Base-by-base conservation (phyloP, 2,329 filamentous ascomycete genomes). In the Arthrobotrys iridis region DNA sequence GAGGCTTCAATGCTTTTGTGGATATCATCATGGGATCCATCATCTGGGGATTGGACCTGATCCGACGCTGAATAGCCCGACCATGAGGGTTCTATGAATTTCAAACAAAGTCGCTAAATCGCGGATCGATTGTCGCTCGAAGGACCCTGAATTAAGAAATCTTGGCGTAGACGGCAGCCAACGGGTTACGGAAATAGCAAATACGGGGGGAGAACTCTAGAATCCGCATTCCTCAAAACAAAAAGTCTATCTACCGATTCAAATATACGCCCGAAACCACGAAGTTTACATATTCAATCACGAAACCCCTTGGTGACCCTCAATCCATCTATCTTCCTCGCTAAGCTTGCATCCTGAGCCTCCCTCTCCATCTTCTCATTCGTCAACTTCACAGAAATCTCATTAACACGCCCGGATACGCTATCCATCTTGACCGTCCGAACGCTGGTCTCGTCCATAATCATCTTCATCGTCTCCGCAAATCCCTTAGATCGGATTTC, bases 361-460 rank as follows among this genome's bases (percentile, higher is more conserved):
- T 55, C 50, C 30, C 50, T 35, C 28, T 55, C 50, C 8, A 55
- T 30, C 50, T 37, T 55, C 50, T 55, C 50, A 8, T 55, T 55
- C 50, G 50, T 55, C 30, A 55, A 55, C 4, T 55, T 55, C 6
- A 55, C 30, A 15, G 50, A 55, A 55, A 55, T 55, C 30, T 55
- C 50, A 55, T 55, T 55, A 35, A 55, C 50, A 28, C 50, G 50
- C n/a, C 30, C 24, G 15, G 50, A 55, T n/a, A 55, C 50, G 28
- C 50, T 55, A 15, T 55, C 50, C 50, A 55, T 5, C 30, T 55
- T 55, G 18, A 55, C 50, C 15, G 50, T 55, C 6, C 50, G n/a
- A 7, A 55, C 15, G 8, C 50, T 55, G 6, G 30, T 55, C 50
- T 55, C 50, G 26, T 55, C 50, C 50, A 55, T 55, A 35, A 55